phyloP scores from a whole-genome alignment of 208 protist genomes.

The Herpetomonas muscarum region DNA sequence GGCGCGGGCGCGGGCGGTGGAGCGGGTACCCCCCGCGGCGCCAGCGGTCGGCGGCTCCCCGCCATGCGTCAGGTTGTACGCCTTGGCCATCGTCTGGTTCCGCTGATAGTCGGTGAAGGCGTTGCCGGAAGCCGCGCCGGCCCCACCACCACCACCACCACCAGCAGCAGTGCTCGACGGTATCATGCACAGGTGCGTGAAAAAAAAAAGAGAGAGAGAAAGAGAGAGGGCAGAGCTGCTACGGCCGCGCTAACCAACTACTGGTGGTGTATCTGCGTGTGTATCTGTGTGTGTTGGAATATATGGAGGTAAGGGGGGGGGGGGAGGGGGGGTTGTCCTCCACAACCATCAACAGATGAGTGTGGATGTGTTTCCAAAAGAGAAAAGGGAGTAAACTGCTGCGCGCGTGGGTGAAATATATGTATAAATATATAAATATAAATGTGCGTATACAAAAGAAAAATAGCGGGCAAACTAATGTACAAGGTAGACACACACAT shows the following conservation, averaged over 20 bases:
- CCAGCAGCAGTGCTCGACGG: not conserved
- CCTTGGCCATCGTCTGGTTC: not conserved
- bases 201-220: constrained; percentile 5
- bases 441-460: constrained; percentile 4
- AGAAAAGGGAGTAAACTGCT: constrained; percentile 4
- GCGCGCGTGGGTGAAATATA: too few species aligned
- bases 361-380: constrained; percentile 7
- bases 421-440: not conserved
- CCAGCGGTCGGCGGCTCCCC: not conserved
- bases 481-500: constrained; percentile 6
- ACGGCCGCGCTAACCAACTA: not conserved
- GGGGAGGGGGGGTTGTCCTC: not conserved
- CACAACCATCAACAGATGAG: not conserved
- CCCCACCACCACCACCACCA: not conserved
- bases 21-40: not conserved
- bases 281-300: not conserved
- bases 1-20: constrained; percentile 32
- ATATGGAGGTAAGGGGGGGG: not conserved
- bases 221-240: not conserved
- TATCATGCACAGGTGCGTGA: not conserved
- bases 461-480: not conserved
- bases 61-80: not conserved
- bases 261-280: too few species aligned
- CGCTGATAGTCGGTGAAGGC: not conserved
- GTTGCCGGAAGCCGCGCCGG: not conserved